Evolutionary conservation across 257 asterid genomes (phyloP).

Genomic region (Primulina tabacum): DNA sequence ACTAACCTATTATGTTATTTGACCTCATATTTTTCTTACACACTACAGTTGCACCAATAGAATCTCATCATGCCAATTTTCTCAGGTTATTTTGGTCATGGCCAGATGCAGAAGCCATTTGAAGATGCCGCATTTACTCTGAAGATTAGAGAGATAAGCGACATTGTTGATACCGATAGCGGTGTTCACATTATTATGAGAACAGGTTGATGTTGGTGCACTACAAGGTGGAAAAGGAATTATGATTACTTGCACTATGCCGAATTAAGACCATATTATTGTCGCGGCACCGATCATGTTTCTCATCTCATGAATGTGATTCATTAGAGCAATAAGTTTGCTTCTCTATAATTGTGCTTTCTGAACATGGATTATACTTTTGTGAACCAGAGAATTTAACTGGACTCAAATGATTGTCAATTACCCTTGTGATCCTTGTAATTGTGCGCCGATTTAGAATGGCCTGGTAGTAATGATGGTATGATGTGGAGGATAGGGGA

Average conservation of each 20-base stretch:
- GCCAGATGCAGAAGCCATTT: slow-evolving; percentile 94
- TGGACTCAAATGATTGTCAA: not conserved
- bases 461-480: no score
- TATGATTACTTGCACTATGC: slow-evolving; percentile 10
- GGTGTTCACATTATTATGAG: slow-evolving; percentile 85
- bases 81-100: slow-evolving; percentile 70
- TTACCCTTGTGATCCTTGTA: not conserved
- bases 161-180: slow-evolving; percentile 79
- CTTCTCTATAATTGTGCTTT: not conserved
- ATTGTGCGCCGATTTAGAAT: no score
- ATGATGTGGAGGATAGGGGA: no score
- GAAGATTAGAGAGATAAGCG: slow-evolving; percentile 79
- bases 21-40: not conserved
- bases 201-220: slow-evolving; percentile 44
- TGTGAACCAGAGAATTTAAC: not conserved
- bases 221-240: slow-evolving; percentile 7
- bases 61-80: not conserved
- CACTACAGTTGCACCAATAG: not conserved
- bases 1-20: not conserved
- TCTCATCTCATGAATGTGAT: not conserved
- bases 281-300: not conserved
- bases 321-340: not conserved
- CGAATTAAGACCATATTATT: slow-evolving; percentile 9
- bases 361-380: not conserved
- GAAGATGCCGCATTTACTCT: slow-evolving; percentile 66